A percentile compares a stretch with the other conserved stretches of the same genome.
These are phyloP conservation scores for Scenedesmus sp. DNA, from an alignment of 163 green algal genomes.

Conservation along the genomic window DNA sequence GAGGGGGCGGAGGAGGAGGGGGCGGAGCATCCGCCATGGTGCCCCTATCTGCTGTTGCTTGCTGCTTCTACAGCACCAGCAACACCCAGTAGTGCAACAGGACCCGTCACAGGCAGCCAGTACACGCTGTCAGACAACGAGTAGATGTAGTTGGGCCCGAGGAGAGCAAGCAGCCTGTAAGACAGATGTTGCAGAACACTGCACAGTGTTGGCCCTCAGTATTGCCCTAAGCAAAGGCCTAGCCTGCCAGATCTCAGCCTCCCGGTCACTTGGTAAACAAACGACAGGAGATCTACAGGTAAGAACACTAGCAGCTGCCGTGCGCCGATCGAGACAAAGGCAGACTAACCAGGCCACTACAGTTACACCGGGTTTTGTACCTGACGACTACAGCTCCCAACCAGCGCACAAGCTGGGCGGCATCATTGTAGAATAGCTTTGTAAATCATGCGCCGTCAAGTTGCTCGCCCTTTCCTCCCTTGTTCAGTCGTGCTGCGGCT, in stretches of 20 bases:
- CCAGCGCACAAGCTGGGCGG: background rate
- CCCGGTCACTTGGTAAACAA: background rate
- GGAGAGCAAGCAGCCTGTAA: background rate
- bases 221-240: background rate
- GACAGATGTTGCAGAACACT: background rate
- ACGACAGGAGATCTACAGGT: background rate
- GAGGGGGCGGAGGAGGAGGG: background rate
- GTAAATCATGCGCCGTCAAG: background rate
- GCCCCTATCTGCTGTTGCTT: background rate
- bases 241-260: background rate
- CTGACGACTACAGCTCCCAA: background rate
- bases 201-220: background rate
- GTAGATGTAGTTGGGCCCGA: background rate
- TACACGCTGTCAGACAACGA: background rate
- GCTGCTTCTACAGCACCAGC: background rate
- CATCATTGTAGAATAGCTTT: background rate
- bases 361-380: background rate
- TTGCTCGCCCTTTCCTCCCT: background rate
- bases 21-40: slow-evolving; percentile 4
- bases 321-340: background rate
- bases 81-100: background rate
- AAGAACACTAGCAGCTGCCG: background rate
- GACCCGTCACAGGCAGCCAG: background rate
- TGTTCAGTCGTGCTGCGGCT: background rate
- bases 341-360: background rate